These are phyloP conservation scores for Termitomyces heimii DNA, from an alignment of 768 basidiomycete species.

Conservation along the genomic window DNA sequence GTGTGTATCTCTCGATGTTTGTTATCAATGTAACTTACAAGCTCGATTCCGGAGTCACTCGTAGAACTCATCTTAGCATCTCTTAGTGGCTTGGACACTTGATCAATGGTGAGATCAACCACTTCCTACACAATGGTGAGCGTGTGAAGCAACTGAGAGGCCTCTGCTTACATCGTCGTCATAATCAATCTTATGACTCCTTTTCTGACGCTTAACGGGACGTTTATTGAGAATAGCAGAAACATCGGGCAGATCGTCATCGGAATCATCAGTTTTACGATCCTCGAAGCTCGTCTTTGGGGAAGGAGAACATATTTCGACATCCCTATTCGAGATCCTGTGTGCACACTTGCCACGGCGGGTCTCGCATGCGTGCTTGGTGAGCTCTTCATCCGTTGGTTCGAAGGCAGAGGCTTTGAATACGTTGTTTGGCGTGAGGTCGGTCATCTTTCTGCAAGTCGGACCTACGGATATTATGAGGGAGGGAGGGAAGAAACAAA, in stretches of 20 bases:
- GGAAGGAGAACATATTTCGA: slow-evolving; percentile 21
- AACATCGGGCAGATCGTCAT: slow-evolving; percentile 50
- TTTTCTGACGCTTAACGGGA: slow-evolving; percentile 28
- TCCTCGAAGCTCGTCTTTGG: slow-evolving; percentile 21
- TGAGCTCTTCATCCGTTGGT: slow-evolving; percentile 55
- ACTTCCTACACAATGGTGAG: slow-evolving; percentile 9
- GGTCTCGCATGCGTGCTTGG: slow-evolving; percentile 29
- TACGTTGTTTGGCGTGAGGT: slow-evolving; percentile 40
- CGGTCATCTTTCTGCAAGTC: slow-evolving; percentile 61
- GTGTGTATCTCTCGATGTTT: slow-evolving; percentile 11
- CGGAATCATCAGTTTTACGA: slow-evolving; percentile 33
- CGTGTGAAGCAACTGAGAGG: background rate
- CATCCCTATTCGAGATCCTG: slow-evolving; percentile 12
- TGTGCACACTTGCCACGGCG: slow-evolving; percentile 19
- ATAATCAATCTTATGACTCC: slow-evolving; percentile 5
- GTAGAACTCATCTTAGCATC: slow-evolving; percentile 12
- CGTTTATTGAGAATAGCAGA: slow-evolving; percentile 30
- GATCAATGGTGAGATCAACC: slow-evolving; percentile 23
- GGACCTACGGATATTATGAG: slow-evolving; percentile 39
- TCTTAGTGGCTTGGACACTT: slow-evolving; percentile 15
- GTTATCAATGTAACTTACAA: slow-evolving; percentile 2
- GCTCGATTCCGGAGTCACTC: slow-evolving; percentile 22
- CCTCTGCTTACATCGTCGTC: slow-evolving; percentile 11
- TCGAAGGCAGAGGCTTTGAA: slow-evolving; percentile 68
- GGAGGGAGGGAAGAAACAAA: background rate